Evolutionary conservation across 495 filamentous ascomycete species (phyloP).

Genomic region (Jackrogersella minutella): DNA sequence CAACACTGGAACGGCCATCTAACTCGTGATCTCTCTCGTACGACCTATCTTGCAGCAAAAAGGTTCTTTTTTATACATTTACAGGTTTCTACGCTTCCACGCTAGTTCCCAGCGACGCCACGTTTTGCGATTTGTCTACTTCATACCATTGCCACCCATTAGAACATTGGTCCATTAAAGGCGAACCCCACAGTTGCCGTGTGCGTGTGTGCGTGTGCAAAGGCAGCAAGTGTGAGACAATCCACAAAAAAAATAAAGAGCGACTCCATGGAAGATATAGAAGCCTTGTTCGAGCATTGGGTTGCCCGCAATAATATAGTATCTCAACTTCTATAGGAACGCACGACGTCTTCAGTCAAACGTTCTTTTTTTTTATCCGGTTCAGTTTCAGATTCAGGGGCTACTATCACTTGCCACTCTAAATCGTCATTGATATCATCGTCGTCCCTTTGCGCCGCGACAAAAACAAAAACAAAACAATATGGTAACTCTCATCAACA

Average conservation of each 20-base stretch:
- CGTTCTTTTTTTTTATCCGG: too few relatives aligned
- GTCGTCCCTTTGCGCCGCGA: not conserved
- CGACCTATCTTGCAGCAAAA: conserved; percentile 15
- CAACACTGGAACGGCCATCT: not conserved
- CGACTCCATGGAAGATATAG: conserved; percentile 22
- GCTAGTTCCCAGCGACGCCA: conserved; percentile 1
- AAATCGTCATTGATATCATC: not conserved
- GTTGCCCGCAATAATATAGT: conserved; percentile 10
- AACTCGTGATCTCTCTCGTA: conserved; percentile 18
- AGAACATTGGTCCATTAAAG: conserved; percentile 29
- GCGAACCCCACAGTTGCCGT: conserved; percentile 25
- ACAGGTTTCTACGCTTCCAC: not conserved
- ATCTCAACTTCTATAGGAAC: conserved; percentile 13
- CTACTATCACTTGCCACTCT: not conserved
- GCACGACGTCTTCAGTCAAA: conserved; percentile 4
- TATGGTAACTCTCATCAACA: conserved; percentile 55
- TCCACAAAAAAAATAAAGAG: conserved; percentile 34
- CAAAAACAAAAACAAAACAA: conserved; percentile 24
- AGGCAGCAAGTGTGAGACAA: conserved; percentile 28
- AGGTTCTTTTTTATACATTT: conserved; percentile 13
- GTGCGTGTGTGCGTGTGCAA: conserved; percentile 21
- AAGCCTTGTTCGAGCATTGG: conserved; percentile 13
- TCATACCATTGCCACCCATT: conserved; percentile 17
- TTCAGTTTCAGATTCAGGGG: too few relatives aligned
- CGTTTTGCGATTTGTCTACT: conserved; percentile 6